Evolutionary conservation across 495 filamentous ascomycete genomes (phyloP).

Genomic region (Saxophila tyrrhenica): DNA sequence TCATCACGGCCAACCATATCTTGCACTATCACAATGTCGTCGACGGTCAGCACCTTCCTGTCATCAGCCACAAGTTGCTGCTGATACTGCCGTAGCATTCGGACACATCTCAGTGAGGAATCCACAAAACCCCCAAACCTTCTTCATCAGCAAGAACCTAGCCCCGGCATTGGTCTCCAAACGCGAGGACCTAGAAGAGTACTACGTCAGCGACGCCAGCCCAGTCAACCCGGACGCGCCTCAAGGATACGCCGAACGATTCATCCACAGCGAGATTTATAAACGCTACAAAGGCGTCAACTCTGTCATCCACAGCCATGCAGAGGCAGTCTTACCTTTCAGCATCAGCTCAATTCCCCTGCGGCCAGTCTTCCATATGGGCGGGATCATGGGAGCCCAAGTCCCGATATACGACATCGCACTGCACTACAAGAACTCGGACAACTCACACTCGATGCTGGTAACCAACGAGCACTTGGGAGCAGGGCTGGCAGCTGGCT

Average conservation of each 20-base stretch:
- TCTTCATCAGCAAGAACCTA: conserved; percentile 25
- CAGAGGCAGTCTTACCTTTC: conserved; percentile 17
- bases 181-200: conserved; percentile 26
- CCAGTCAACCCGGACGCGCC: conserved; percentile 21
- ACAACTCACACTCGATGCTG: conserved; percentile 27
- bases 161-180: conserved; percentile 25
- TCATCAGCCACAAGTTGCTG: not conserved
- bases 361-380: conserved; percentile 34
- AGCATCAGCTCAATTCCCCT: conserved; percentile 15
- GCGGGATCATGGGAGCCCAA: conserved; percentile 37
- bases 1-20: conserved; percentile 35
- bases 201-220: conserved; percentile 25
- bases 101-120: conserved; percentile 30
- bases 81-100: conserved; percentile 25
- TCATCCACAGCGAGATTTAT: conserved; percentile 28
- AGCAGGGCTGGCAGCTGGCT: conserved; percentile 32
- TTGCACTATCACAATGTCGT: conserved; percentile 36
- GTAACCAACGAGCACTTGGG: conserved; percentile 36
- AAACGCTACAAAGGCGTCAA: conserved; percentile 20
- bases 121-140: conserved; percentile 26
- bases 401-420: conserved; percentile 28
- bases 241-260: conserved; percentile 24
- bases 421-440: conserved; percentile 21
- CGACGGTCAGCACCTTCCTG: conserved; percentile 21
- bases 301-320: conserved; percentile 19